These are phyloP conservation scores for Kwoniella dendrophila DNA, from an alignment of 768 basidiomycete genomes.

Conservation along the genomic window DNA sequence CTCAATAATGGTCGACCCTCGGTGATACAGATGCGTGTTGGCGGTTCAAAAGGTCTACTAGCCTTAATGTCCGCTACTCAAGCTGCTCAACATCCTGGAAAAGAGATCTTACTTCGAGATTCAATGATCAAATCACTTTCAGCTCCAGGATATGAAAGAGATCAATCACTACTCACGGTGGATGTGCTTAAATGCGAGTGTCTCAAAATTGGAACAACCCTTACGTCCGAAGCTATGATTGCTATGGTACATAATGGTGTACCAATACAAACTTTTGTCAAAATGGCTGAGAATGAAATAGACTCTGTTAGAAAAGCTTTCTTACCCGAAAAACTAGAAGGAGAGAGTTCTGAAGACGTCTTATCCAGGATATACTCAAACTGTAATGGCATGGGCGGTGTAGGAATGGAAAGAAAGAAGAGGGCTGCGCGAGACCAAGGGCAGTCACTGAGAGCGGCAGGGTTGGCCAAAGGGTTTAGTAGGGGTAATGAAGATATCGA, in stretches of 20 bases:
- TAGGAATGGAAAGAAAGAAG: constrained; percentile 37
- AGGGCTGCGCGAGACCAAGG: constrained; percentile 21
- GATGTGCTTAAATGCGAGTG: constrained; percentile 34
- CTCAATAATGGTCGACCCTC: constrained; percentile 25
- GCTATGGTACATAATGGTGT: constrained; percentile 39
- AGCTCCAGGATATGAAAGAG: constrained; percentile 9
- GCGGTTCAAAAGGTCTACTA: constrained; percentile 46
- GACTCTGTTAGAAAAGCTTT: constrained; percentile 28
- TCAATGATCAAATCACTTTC: constrained; percentile 45
- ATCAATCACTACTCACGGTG: constrained; percentile 31
- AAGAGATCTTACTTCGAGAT: constrained; percentile 37
- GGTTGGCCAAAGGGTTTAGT: constrained; percentile 17
- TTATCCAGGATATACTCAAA: constrained; percentile 18
- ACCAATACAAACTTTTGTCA: constrained; percentile 21
- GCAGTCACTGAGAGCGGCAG: constrained; percentile 28
- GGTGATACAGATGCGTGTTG: constrained; percentile 43
- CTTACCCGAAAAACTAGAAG: constrained; percentile 9
- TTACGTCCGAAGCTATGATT: constrained; percentile 42
- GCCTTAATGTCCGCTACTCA: constrained; percentile 36
- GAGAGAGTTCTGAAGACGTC: constrained; percentile 29
- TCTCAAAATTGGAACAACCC: constrained; percentile 29
- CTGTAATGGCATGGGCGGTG: constrained; percentile 35
- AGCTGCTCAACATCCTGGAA: constrained; percentile 23
- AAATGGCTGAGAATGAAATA: constrained; percentile 22
- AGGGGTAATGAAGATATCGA: constrained; percentile 12